These are phyloP conservation scores for Goniomonas avonlea DNA, from an alignment of 78 protist genomes.

Conservation along the genomic window DNA sequence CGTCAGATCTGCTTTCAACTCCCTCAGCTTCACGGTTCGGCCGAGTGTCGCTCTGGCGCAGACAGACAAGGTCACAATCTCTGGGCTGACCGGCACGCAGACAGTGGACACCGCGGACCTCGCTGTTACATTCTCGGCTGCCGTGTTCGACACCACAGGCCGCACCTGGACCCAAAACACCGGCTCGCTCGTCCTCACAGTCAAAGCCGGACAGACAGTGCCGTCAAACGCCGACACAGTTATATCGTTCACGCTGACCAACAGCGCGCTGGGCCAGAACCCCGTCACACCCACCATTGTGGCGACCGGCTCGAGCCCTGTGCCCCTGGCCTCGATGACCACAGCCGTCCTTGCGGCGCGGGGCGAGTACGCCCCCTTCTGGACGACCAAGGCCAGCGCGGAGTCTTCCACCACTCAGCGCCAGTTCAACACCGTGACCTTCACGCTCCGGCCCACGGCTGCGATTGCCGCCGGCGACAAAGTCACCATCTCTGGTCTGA, in stretches of 20 bases:
- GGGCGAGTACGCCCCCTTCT: not conserved
- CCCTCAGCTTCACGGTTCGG: not conserved
- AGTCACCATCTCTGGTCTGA: no score
- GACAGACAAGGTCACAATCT: not conserved
- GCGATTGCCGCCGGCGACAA: not conserved
- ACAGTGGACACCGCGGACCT: not conserved
- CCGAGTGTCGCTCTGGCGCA: not conserved
- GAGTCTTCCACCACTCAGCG: not conserved
- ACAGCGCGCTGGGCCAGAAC: no score
- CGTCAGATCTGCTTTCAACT: not conserved
- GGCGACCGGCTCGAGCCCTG: no score
- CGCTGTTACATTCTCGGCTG: not conserved
- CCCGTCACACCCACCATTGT: not conserved
- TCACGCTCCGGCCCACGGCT: not conserved
- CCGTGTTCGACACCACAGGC: not conserved
- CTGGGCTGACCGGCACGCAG: slow-evolving; percentile 7
- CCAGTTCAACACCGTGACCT: not conserved
- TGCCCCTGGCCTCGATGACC: no score
- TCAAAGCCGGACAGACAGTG: no score
- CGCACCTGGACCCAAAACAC: not conserved
- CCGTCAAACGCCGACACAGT: no score
- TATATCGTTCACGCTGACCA: not conserved
- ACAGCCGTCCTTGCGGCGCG: not conserved
- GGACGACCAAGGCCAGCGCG: no score
- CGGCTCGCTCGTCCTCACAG: not conserved